These are phyloP conservation scores for Penicillium pulvis DNA, from an alignment of 495 filamentous ascomycete genomes.

Conservation along the genomic window DNA sequence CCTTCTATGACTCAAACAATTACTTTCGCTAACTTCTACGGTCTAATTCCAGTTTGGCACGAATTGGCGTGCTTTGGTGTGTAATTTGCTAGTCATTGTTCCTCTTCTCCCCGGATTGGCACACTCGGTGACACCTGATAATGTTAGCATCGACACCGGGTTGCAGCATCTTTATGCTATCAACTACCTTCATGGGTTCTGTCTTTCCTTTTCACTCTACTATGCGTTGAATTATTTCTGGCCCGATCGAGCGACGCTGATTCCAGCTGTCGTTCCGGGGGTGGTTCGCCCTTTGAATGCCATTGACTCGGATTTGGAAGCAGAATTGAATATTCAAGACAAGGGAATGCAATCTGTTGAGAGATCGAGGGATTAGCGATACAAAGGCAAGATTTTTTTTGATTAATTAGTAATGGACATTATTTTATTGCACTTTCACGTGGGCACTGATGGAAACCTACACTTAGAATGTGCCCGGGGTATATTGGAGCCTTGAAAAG, in stretches of 20 bases:
- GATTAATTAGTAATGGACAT: too few relatives aligned
- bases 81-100: constrained; percentile 1
- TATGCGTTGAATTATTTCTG: constrained; percentile 16
- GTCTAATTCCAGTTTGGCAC: neutral
- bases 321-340: neutral
- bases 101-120: constrained; percentile 40
- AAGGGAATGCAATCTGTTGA: neutral
- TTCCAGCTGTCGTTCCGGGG: neutral
- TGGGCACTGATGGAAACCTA: too few relatives aligned
- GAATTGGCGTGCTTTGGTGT: neutral
- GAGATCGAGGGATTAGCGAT: too few relatives aligned
- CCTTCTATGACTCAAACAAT: neutral
- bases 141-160: constrained; percentile 22
- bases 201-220: constrained; percentile 42
- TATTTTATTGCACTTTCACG: too few relatives aligned
- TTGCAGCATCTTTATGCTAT: constrained; percentile 49
- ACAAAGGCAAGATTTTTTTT: too few relatives aligned
- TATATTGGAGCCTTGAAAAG: too few relatives aligned
- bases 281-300: neutral
- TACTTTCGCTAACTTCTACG: neutral
- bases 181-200: constrained; percentile 55
- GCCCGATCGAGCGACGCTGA: neutral
- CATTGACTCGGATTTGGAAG: neutral
- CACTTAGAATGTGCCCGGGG: too few relatives aligned
- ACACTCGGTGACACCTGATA: constrained; percentile 26